Base-by-base conservation (phyloP, 176 grass and related monocot species). In the Musa schizocarpa region DNA sequence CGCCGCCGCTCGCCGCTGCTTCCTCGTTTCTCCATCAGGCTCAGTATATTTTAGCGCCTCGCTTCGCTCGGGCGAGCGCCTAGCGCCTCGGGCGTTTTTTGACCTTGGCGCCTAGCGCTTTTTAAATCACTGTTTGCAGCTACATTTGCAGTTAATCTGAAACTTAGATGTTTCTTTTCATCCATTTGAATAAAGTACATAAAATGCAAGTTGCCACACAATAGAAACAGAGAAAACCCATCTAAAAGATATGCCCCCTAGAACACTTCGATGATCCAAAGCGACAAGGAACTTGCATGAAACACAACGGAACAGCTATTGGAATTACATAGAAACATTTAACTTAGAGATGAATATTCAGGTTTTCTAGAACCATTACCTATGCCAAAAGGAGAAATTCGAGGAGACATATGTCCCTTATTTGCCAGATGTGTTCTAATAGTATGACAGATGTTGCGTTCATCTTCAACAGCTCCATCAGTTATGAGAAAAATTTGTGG, bases 401-500 rank as follows among this genome's bases (percentile, higher is more conserved):
- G 82, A 25, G 95, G 90, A 83, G 85, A 86, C 65, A 82, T 86
- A 74, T 82, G 84, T 79, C 84, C 86, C 66, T 59, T 84, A 49
- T 78, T 86, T 63, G 62, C 48, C 51, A 94, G 49, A 59, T 87
- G 82, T 8, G 80, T 83, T 83, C 71, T 87, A 52, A 89, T 25
- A 62, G 81, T 89, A 81, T 84, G 53, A 71, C 91, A 99, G 82
- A 99, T 99, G 57, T 75, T 83, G 72, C 88, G 87, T 43, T 99
- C 91, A 80, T 88, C 85, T n/a, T 99, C 90, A 87, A 94, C 86
- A 1, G 91, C 78, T 81, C 95, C 95, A 79, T 99, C 95, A 71
- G 95, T 99, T 52, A 99, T 72, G 77, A 99, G 91, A 84, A 89
- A 99, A 71, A 99, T 99, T 79, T 94, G 88, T 54, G 95, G 91